These are phyloP conservation scores for Blastobotrys robertii DNA, from an alignment of 805 yeast species.

Conservation along the genomic window DNA sequence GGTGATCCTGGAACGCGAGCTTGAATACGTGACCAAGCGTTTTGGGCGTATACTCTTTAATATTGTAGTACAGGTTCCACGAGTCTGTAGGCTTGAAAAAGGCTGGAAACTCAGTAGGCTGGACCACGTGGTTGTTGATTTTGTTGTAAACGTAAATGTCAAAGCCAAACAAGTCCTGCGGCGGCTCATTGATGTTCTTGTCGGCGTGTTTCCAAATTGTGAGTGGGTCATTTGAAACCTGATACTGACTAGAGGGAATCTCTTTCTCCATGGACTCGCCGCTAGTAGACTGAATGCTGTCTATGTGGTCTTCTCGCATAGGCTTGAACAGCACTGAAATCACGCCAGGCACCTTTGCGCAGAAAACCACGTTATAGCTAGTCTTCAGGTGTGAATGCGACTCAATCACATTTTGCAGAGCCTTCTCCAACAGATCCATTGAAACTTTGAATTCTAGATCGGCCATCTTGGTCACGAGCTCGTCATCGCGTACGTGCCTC, in stretches of 20 bases:
- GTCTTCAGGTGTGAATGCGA: constrained; percentile 26
- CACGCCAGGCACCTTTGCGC: constrained; percentile 16
- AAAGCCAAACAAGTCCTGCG: constrained; percentile 18
- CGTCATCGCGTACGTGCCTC: not conserved
- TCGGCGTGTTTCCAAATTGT: constrained; percentile 12
- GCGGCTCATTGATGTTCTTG: constrained; percentile 6
- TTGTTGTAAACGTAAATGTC: constrained; percentile 12
- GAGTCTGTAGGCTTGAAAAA: constrained; percentile 14
- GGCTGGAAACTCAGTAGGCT: constrained; percentile 20
- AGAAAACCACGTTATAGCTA: constrained; percentile 17
- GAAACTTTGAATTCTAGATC: constrained; percentile 59
- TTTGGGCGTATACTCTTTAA: constrained; percentile 13
- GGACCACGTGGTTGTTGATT: constrained; percentile 17
- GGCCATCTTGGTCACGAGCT: constrained; percentile 42
- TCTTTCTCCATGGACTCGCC: constrained; percentile 5
- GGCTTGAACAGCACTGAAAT: constrained; percentile 23
- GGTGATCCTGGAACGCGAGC: constrained; percentile 13
- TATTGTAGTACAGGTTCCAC: not conserved
- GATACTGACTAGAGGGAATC: not conserved
- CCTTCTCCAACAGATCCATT: constrained; percentile 39
- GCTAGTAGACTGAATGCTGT: constrained; percentile 16
- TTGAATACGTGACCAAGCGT: constrained; percentile 22
- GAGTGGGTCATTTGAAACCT: constrained; percentile 9
- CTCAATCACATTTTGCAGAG: constrained; percentile 33
- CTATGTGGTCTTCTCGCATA: constrained; percentile 17